Conservation (phyloP, 352 stramenopile species). For the Globisporangium perplexum region DNA sequence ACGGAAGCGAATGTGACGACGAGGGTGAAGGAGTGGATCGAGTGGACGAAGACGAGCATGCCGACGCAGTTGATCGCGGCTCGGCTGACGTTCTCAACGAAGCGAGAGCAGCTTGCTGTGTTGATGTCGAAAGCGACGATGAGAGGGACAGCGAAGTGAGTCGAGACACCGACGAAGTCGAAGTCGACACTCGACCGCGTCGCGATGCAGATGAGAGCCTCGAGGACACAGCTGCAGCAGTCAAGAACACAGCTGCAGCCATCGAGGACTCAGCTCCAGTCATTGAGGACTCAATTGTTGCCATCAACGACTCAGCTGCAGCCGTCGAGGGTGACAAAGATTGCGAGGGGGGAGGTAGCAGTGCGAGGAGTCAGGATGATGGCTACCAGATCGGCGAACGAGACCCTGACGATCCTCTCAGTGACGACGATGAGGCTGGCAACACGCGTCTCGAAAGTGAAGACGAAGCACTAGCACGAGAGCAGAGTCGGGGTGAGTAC, state of each 20-base stretch:
- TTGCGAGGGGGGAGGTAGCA: background rate
- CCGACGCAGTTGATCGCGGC: background rate
- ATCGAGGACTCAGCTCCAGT: no score
- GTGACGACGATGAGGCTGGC: background rate
- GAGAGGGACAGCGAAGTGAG: background rate
- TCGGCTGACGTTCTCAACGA: background rate
- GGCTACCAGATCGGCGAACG: background rate
- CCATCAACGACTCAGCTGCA: no score
- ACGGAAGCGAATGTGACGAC: conserved; percentile 3
- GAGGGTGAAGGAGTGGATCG: conserved; percentile 6
- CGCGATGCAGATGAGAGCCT: background rate
- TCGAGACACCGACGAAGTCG: background rate
- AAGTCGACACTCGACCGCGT: background rate
- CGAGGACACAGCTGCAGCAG: background rate
- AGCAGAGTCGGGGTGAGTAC: background rate
- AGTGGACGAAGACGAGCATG: background rate
- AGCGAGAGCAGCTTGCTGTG: background rate
- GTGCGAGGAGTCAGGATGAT: background rate
- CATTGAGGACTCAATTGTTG: no score
- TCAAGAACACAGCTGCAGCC: no score
- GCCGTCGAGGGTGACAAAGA: background rate
- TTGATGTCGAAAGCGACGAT: background rate
- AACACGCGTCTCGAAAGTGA: background rate
- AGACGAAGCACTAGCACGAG: background rate
- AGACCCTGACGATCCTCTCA: background rate